Evolutionary conservation across 2,329 filamentous ascomycete species (phyloP).

Genomic region (Sporothrix sp.): DNA sequence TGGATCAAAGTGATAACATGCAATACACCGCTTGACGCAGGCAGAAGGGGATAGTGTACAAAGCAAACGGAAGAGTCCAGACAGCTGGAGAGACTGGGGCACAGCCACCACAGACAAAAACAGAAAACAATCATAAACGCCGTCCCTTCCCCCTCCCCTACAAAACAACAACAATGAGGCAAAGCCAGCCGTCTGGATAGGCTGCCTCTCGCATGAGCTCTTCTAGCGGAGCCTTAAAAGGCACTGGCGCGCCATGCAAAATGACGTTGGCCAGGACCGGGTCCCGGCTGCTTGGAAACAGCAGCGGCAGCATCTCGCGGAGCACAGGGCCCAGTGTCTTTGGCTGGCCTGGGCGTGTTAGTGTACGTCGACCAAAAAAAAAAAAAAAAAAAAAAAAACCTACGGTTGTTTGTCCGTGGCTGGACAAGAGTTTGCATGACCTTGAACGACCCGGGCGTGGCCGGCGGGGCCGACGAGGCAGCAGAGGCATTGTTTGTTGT

Average conservation of each 20-base stretch:
- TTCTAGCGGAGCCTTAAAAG: conserved; percentile 68
- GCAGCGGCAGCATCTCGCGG: conserved; percentile 60
- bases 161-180: conserved; percentile 62
- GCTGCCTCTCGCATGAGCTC: conserved; percentile 74
- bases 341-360: conserved; percentile 21
- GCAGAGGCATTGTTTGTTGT: conserved; percentile 22
- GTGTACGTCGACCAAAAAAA: background rate
- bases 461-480: conserved; percentile 10
- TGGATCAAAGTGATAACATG: no score
- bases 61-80: no score
- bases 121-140: no score
- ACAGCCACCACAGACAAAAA: no score
- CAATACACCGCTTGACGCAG: no score
- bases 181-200: conserved; percentile 89
- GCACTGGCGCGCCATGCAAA: conserved; percentile 75
- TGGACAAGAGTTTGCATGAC: conserved; percentile 68
- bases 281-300: conserved; percentile 82
- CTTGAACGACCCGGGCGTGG: conserved; percentile 44
- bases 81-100: no score
- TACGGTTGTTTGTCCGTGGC: conserved; percentile 31
- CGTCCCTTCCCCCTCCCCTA: no score
- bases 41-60: no score
- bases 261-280: conserved; percentile 76
- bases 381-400: conserved; percentile 15
- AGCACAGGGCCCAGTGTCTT: conserved; percentile 64